Evolutionary conservation across 1,139 yeast species (phyloP), one percentile per base, ranked within the genome.

Genomic region (Diutina sp.): DNA sequence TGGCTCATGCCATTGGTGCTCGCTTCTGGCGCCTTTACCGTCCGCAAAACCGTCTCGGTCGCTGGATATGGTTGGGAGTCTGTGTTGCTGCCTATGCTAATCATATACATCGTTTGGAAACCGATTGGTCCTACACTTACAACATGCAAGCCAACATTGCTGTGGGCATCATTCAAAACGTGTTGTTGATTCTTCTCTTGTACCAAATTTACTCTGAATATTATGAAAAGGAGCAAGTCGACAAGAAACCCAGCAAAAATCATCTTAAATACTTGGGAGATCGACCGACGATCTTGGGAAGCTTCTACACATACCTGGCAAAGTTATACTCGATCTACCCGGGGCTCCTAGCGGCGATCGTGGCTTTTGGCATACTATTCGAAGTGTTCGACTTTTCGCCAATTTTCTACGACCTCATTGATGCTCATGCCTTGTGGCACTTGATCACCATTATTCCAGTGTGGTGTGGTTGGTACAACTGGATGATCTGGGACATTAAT

Each of bases 361-460:
- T 93, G 16, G 65, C 82, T 1, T 61, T 79, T 25, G 97, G 97
- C 1, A 89, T 90, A 95, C 76, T 85, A 16, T 78, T 91, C 61
- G 99, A 93, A 67, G 72, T 93, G 46, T 87, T 90, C 68, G 99
- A 93, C 69, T 93, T 91, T 66, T 81, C 96, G 6, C 96, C 93
- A 3, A 55, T 76, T 2, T 69, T 82, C 58, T 72, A 67, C 56
- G 85, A 80, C 61, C 76, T 87, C 57, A 68, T 93, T 1, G 99
- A 93, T 70, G 97, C 99, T 0, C 99, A 93, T 69, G 84, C 97
- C 1, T 71, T 91, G 58, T 91, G 98, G 98, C 99, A 91, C 68
- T 73, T 84, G 57, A 83, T 84, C 18, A 87, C 95, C 0, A 84
- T 87, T 3, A 67, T 86, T 64, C 93, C 95, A 5, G 53, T 50